phyloP scores from a whole-genome alignment of 164 flowering plant genomes.

The Stephania japonica region DNA sequence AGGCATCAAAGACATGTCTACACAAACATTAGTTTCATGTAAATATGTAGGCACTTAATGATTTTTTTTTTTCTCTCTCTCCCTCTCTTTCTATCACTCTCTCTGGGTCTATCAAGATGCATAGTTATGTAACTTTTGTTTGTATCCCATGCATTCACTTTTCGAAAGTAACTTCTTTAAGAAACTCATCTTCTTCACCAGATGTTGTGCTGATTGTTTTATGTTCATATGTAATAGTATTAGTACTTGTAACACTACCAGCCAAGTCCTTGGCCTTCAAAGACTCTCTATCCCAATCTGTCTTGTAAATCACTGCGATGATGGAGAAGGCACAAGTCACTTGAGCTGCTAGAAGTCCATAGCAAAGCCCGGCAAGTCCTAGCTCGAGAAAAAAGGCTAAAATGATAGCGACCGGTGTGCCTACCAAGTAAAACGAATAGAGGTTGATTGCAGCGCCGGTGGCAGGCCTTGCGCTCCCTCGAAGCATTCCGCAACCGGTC shows the following conservation, averaged over 20 bases:
- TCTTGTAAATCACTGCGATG: conserved; percentile 44
- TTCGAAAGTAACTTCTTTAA: conserved; percentile 17
- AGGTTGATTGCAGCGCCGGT: conserved; percentile 70
- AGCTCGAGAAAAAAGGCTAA: conserved; percentile 44
- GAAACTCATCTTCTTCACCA: conserved; percentile 25
- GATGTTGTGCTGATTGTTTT: conserved; percentile 7
- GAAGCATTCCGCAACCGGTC: conserved; percentile 77
- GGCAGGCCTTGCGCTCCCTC: conserved; percentile 79
- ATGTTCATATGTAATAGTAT: background rate
- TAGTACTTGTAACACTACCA: conserved; percentile 19
- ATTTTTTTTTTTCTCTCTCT: background rate
- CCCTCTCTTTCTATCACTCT: too few species aligned
- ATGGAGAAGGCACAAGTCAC: conserved; percentile 57
- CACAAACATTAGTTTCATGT: background rate
- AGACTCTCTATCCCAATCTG: conserved; percentile 78
- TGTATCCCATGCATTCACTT: conserved; percentile 9
- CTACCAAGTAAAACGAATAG: conserved; percentile 80
- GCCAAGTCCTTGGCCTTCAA: conserved; percentile 56
- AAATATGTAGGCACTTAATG: background rate
- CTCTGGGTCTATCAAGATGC: background rate
- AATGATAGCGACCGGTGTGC: conserved; percentile 63
- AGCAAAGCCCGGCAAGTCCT: conserved; percentile 80
- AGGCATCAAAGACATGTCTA: background rate
- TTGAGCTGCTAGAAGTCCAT: conserved; percentile 88
- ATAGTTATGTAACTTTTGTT: background rate